phyloP scores from a whole-genome alignment of 140 eudicot species.

The Stevia rebaudiana region DNA sequence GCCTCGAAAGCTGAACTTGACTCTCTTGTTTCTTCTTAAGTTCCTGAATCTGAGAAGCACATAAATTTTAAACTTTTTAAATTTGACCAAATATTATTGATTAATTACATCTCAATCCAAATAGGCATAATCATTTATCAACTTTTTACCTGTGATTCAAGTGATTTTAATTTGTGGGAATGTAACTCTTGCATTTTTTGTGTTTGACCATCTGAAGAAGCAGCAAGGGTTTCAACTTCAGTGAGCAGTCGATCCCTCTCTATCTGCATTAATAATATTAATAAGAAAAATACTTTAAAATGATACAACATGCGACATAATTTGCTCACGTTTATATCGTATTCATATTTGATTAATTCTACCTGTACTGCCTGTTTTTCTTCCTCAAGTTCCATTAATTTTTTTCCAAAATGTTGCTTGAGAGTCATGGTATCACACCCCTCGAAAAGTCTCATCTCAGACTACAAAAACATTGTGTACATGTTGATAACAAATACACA shows the following conservation, averaged over 20 bases:
- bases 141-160: constrained; percentile 74
- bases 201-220: constrained; percentile 75
- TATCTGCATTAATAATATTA: constrained; percentile 46
- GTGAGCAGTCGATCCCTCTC: constrained; percentile 87
- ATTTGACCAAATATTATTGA: background rate
- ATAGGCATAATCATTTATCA: background rate
- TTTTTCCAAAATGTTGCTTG: constrained; percentile 98
- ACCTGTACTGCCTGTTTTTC: constrained; percentile 96
- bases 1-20: constrained; percentile 92
- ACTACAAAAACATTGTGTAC: constrained; percentile 36
- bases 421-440: constrained; percentile 77
- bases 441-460: constrained; percentile 87
- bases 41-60: constrained; percentile 62
- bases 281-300: background rate
- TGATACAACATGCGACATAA: background rate
- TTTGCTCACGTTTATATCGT: constrained; percentile 5
- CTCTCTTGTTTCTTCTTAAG: constrained; percentile 96
- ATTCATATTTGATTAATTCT: background rate
- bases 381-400: constrained; percentile 87
- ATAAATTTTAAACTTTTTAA: background rate
- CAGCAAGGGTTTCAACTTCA: constrained; percentile 83
- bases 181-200: constrained; percentile 80
- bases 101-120: constrained; percentile 8
- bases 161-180: constrained; percentile 75
- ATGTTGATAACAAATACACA: constrained; percentile 10